phyloP scores from a whole-genome alignment of 106 monocot species.

The Allium cepa region DNA sequence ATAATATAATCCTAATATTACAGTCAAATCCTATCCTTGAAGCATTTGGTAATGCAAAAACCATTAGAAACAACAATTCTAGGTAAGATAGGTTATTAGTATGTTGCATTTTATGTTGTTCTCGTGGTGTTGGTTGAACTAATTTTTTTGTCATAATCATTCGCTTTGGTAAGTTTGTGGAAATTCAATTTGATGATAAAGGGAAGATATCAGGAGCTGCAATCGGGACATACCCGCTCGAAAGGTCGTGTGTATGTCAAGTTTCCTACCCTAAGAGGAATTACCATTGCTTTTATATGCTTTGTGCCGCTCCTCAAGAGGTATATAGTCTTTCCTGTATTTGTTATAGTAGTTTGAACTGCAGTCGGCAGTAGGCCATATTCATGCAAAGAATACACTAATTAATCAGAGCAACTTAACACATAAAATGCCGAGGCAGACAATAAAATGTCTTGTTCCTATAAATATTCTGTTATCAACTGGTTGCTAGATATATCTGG shows the following conservation, averaged over 20 bases:
- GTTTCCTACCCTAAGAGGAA: slow-evolving; percentile 63
- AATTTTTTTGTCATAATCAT: slow-evolving; percentile 14
- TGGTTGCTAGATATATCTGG: not conserved
- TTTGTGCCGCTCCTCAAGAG: slow-evolving; percentile 53
- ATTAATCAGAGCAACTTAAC: no score
- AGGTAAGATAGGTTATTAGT: slow-evolving; percentile 27
- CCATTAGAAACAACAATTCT: slow-evolving; percentile 90
- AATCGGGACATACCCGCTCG: slow-evolving; percentile 60
- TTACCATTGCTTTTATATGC: slow-evolving; percentile 71
- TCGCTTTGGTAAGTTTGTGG: slow-evolving; percentile 74
- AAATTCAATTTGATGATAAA: slow-evolving; percentile 54
- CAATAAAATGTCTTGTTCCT: not conserved
- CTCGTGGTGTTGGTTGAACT: not conserved
- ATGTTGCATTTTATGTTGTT: not conserved
- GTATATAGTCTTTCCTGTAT: slow-evolving; percentile 9
- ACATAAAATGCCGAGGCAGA: not conserved
- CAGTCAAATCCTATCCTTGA: slow-evolving; percentile 98
- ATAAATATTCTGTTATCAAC: not conserved
- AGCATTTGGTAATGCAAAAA: slow-evolving; percentile 96
- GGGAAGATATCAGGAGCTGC: slow-evolving; percentile 66
- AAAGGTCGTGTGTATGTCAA: slow-evolving; percentile 68
- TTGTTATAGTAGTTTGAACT: not conserved
- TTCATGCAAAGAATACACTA: not conserved
- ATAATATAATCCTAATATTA: not conserved
- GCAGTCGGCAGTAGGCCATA: not conserved